Evolutionary conservation across 805 yeast species (phyloP).

Genomic region (Candida methanosorbosa): DNA sequence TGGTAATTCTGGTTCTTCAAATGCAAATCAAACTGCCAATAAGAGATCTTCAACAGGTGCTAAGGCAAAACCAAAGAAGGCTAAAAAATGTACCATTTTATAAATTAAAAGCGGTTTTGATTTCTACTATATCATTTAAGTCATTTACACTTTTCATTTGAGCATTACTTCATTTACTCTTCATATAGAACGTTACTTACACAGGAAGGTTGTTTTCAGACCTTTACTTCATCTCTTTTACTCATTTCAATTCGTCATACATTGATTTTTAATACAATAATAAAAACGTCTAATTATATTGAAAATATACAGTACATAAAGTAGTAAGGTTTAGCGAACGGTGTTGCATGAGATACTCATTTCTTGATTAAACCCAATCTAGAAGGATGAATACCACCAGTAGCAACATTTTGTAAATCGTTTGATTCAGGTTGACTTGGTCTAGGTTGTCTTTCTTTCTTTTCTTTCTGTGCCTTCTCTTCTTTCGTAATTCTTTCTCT

Average conservation of each 20-base stretch:
- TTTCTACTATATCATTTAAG: no score
- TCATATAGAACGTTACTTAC: no score
- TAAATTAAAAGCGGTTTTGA: no score
- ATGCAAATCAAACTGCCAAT: conserved; percentile 1
- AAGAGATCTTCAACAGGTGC: not conserved
- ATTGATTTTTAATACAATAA: not conserved
- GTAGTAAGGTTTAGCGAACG: not conserved
- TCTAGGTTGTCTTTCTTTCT: conserved; percentile 11
- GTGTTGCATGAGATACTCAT: not conserved
- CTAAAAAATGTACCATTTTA: conserved; percentile 80
- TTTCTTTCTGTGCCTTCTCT: conserved; percentile 30
- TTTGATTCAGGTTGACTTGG: not conserved
- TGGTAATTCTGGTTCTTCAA: conserved; percentile 1
- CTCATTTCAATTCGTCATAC: no score
- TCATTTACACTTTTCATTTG: not conserved
- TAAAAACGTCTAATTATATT: no score
- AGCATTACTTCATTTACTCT: not conserved
- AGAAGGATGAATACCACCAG: conserved; percentile 51
- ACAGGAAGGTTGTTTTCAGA: not conserved
- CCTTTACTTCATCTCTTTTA: no score
- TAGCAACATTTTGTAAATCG: conserved; percentile 9
- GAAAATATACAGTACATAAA: not conserved
- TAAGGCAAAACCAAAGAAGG: conserved; percentile 33
- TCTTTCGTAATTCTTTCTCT: conserved; percentile 43
- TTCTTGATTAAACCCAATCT: conserved; percentile 40